A percentile compares a stretch with the other conserved stretches of the same genome.
Evolutionary conservation across 1,284 basidiomycete species (phyloP).

Genomic region (Golubevia sp.): DNA sequence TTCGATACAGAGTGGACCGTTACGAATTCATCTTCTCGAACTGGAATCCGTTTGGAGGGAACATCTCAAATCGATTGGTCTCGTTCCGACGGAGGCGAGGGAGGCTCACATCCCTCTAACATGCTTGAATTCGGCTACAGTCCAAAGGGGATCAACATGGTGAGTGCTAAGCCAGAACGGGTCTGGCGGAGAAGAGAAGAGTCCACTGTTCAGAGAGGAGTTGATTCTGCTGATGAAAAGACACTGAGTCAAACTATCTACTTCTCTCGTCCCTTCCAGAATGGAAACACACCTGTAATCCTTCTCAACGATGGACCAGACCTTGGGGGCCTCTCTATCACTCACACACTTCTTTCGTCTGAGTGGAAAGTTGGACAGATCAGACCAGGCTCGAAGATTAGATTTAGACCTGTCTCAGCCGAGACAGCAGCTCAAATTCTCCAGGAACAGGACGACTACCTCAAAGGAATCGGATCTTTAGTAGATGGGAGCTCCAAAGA

Average conservation of each 20-base stretch:
- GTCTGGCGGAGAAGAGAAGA: too few species aligned
- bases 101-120: conserved; percentile 75
- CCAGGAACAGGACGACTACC: conserved; percentile 54
- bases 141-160: conserved; percentile 67
- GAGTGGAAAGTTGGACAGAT: conserved; percentile 72
- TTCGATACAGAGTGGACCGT: conserved; percentile 66
- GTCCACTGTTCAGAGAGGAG: too few species aligned
- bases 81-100: conserved; percentile 70
- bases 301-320: conserved; percentile 71
- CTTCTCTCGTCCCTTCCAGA: too few species aligned
- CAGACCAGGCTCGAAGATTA: conserved; percentile 66
- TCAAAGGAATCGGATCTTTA: conserved; percentile 41
- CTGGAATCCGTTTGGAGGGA: too few species aligned
- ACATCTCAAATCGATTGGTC: conserved; percentile 64
- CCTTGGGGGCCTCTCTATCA: conserved; percentile 57
- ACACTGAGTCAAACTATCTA: too few species aligned
- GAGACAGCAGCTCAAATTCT: conserved; percentile 59
- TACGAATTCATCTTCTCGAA: too few species aligned
- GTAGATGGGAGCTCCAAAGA: conserved; percentile 17
- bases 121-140: conserved; percentile 74
- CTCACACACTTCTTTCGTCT: conserved; percentile 66
- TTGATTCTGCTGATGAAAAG: too few species aligned
- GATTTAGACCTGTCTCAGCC: conserved; percentile 67
- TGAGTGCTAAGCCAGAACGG: too few species aligned
- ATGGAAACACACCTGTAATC: conserved; percentile 75